These are phyloP conservation scores for Phytophthora tubulina DNA, from an alignment of 352 stramenopile genomes.

Conservation along the genomic window DNA sequence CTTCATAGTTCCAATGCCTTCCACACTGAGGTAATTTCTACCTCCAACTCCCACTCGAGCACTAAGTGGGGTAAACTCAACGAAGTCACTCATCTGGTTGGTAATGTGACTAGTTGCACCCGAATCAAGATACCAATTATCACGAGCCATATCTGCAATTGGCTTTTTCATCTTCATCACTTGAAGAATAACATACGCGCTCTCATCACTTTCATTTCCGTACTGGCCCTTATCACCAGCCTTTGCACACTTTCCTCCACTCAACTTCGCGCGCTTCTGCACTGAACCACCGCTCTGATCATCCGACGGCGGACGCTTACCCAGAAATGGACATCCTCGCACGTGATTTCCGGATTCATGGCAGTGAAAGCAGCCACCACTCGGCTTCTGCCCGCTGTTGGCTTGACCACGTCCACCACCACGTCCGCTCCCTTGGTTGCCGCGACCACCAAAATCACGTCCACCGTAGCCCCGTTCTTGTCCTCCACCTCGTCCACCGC, in stretches of 20 bases:
- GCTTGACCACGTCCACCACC: no score
- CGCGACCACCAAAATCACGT: no score
- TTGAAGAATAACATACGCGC: conserved; percentile 9
- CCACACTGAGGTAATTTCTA: conserved; percentile 8
- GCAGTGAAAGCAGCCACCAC: no score
- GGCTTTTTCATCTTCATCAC: conserved; percentile 17
- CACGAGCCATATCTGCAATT: conserved; percentile 7
- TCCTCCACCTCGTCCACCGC: no score
- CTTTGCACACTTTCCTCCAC: conserved; percentile 12
- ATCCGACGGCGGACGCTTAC: no score
- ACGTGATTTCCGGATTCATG: no score
- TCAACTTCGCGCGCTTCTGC: no score
- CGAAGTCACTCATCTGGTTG: conserved; percentile 16
- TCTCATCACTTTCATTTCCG: conserved; percentile 30
- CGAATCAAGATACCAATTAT: conserved; percentile 21
- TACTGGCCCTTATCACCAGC: conserved; percentile 5
- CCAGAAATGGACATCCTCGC: no score
- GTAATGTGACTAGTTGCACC: conserved; percentile 19
- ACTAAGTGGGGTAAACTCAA: conserved; percentile 14
- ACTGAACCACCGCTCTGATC: no score
- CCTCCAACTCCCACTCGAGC: conserved; percentile 8
- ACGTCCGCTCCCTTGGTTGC: no score
- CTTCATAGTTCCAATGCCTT: conserved; percentile 19
- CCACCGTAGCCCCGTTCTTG: no score
- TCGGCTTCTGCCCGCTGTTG: no score